Evolutionary conservation across 2,329 filamentous ascomycete genomes (phyloP), one percentile per base, ranked within the genome.

Genomic region (Thielaviopsis populi): DNA sequence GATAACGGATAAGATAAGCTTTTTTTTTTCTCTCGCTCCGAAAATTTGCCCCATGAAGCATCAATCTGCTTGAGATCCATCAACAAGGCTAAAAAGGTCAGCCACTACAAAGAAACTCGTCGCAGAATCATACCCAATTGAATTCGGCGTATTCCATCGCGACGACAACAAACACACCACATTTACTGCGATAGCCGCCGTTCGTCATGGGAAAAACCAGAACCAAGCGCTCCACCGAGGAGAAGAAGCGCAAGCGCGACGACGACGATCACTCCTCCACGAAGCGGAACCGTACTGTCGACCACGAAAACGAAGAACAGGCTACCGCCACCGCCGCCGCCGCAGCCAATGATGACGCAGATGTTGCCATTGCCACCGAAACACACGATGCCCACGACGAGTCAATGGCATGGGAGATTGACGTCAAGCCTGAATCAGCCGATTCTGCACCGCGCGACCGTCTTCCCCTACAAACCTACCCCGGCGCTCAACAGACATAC

Each of bases 171-270:
- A 46, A 8, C 48, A 43, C 24, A 37, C 1, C 33, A 33, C 3
- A 33, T 33, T 33, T 8, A 37, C 33, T 37, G 46, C 46, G 13
- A 24, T 3, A 13, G 11, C 13, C 22, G 22, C 4, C 4, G 22
- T 11, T 50, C 65, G 62, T 27, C 46, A 78, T 77, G 76, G 75
- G 74, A 13, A 77, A 77, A 68, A 75, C 75, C 59, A 73, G 76
- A 67, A 76, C 75, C 19, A 77, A 77, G 69, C 71, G 75, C 67
- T 73, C 73, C 61, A 70, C 67, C 30, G 73, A 77, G 37, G 74
- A 76, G 69, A 72, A 73, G 59, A 76, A 77, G 69, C 71, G 74
- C 67, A 77, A 76, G 68, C 70, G 70, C 63, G 73, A 74, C 5
- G 70, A 69, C 22, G 68, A 68, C 0, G 66, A 68, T 10, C 65